Base-by-base conservation (phyloP, 352 stramenopile species). In the Pythium volutum region DNA sequence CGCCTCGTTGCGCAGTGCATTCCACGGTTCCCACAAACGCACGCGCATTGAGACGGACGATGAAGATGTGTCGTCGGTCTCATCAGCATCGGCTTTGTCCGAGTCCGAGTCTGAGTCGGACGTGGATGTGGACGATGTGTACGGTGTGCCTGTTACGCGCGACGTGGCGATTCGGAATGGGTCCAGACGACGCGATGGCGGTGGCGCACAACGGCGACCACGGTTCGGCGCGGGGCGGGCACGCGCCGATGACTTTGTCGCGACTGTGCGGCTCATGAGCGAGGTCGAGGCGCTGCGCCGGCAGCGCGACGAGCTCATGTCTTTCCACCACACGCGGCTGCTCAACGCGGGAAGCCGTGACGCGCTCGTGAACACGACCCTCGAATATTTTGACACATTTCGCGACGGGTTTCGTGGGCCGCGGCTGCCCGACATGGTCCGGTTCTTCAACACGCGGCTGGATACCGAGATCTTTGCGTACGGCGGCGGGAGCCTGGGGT, bases 291-390 rank as follows among this genome's bases (percentile, higher is more conserved):
- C 18, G 29, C 49, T 66, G 27, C 59, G 47, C 4, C 59, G 41
- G 5, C 59, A 54, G 12, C 59, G 50, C 29, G 48, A 59, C 41
- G 59, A 66, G 50, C 59, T 66, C 50, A 53, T 66, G 50, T 34
- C 59, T 38, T 29, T 66, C 15, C 48, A 59, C 26, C 23, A 39
- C 33, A 20, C 29, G 5, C 38, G 59, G 41, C 10, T 54, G 20
- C 31, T 66, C 15, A 59, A 55, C 22, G 29, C 48, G n/a, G 39
- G 34, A 1, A 48, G 41, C 10, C 59, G 57, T 20, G 57, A 56
- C n/a, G 8, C 7, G 1, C n/a, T 48, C 8, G 27, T 64, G 18
- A 64, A 56, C 27, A 57, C 27, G 18, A 54, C 47, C 18, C 31
- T 57, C 48, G 57, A 64, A 25, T 64, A 64, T 38, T 64, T 38